These are phyloP conservation scores for Wickerhamomyces sydowiorum DNA, from an alignment of 805 yeast genomes.

Conservation along the genomic window DNA sequence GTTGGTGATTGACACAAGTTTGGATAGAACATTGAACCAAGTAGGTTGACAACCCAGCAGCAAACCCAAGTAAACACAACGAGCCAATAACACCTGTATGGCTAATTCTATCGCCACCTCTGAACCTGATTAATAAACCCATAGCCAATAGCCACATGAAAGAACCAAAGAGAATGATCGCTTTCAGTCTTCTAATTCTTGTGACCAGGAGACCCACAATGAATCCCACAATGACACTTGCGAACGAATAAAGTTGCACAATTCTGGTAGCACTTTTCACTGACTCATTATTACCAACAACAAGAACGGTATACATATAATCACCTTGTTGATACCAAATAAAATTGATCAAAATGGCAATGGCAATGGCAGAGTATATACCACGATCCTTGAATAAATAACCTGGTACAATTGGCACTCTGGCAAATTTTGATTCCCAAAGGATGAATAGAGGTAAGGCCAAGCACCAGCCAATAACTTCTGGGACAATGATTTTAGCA, in stretches of 20 bases:
- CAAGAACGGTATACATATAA: slow-evolving; percentile 54
- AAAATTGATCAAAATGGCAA: slow-evolving; percentile 50
- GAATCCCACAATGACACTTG: slow-evolving; percentile 55
- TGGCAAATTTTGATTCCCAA: slow-evolving; percentile 54
- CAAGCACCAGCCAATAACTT: slow-evolving; percentile 51
- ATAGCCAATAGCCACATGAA: slow-evolving; percentile 52
- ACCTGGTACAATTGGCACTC: slow-evolving; percentile 52
- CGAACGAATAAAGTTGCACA: slow-evolving; percentile 56
- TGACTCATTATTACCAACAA: slow-evolving; percentile 54
- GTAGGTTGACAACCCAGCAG: slow-evolving; percentile 69
- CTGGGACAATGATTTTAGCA: slow-evolving; percentile 57
- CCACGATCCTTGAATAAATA: slow-evolving; percentile 54
- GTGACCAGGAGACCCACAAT: slow-evolving; percentile 50
- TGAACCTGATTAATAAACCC: slow-evolving; percentile 53
- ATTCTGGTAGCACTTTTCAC: slow-evolving; percentile 61
- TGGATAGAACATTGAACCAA: slow-evolving; percentile 57
- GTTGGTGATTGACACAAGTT: slow-evolving; percentile 53
- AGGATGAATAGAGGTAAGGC: slow-evolving; percentile 45
- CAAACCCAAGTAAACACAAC: slow-evolving; percentile 59
- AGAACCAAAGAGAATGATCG: slow-evolving; percentile 54
- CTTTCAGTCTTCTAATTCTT: slow-evolving; percentile 46
- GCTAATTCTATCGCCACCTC: slow-evolving; percentile 44
- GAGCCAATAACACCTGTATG: slow-evolving; percentile 60
- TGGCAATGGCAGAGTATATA: slow-evolving; percentile 55
- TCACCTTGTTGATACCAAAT: slow-evolving; percentile 64